Conservation (phyloP, 257 asterid genomes). For the Salvia hispanica region DNA sequence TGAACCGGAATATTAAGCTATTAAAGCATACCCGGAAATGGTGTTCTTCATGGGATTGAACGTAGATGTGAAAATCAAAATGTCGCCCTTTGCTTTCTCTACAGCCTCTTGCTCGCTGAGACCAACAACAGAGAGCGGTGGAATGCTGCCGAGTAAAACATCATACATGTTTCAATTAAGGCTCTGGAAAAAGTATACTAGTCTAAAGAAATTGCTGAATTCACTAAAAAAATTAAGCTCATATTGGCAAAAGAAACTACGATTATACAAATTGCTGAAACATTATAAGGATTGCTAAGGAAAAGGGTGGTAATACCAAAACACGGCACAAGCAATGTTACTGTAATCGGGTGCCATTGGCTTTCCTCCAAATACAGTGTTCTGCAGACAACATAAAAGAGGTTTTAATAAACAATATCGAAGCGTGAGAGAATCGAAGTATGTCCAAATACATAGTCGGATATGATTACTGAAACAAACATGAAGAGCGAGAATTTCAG, state of each 20-base stretch:
- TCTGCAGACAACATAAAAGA: constrained; percentile 51
- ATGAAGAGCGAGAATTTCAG: constrained; percentile 5
- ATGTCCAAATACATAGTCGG: background rate
- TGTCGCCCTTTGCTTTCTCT: constrained; percentile 77
- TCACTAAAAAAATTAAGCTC: background rate
- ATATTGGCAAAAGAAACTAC: background rate
- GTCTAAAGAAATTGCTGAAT: no score
- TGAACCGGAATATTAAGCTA: background rate
- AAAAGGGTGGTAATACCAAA: constrained; percentile 61
- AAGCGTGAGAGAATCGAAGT: background rate
- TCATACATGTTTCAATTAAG: background rate
- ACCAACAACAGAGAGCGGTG: constrained; percentile 94
- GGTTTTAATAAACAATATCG: background rate
- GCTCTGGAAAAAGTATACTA: no score
- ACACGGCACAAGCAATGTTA: constrained; percentile 83
- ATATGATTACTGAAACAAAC: constrained; percentile 3
- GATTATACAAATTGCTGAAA: background rate
- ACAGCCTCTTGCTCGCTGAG: constrained; percentile 84
- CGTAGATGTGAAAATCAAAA: constrained; percentile 75
- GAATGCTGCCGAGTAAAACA: constrained; percentile 73
- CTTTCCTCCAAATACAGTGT: constrained; percentile 90
- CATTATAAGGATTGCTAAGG: constrained; percentile 7
- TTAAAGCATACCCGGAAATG: constrained; percentile 72
- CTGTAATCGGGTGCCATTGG: constrained; percentile 71
- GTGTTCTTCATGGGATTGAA: constrained; percentile 99